Evolutionary conservation across 345 rosid species (phyloP).

Genomic region (Mercurialis annua): DNA sequence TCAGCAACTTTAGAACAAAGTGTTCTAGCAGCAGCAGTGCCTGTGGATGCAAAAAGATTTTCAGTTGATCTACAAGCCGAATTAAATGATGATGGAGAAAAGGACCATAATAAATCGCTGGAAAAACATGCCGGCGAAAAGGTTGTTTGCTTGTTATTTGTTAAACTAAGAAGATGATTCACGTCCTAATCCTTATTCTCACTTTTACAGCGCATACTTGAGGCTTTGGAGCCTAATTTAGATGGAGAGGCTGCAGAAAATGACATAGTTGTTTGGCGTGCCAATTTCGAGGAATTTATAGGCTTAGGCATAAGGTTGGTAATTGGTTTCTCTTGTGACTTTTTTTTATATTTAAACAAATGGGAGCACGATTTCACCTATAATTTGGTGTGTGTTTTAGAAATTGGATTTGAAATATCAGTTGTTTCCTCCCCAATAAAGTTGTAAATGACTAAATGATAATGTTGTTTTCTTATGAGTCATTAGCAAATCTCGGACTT

Average conservation of each 20-base stretch:
- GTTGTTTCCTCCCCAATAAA: background rate
- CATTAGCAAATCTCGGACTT: constrained; percentile 78
- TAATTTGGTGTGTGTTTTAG: background rate
- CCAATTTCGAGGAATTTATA: constrained; percentile 72
- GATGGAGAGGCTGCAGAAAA: constrained; percentile 31
- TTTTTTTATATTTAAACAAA: background rate
- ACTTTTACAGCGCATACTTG: constrained; percentile 52
- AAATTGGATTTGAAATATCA: background rate
- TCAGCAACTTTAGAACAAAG: constrained; percentile 57
- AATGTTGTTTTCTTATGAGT: background rate
- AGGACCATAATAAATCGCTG: constrained; percentile 17
- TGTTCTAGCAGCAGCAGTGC: constrained; percentile 63
- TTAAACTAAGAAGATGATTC: constrained; percentile 11
- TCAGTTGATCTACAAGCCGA: constrained; percentile 34
- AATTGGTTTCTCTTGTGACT: constrained; percentile 29
- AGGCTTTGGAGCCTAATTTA: constrained; percentile 34
- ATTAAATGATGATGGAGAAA: constrained; percentile 31
- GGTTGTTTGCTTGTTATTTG: constrained; percentile 39
- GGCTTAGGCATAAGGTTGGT: constrained; percentile 86
- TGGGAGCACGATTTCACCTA: too few relatives aligned
- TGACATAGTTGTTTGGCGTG: constrained; percentile 62
- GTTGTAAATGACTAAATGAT: too few relatives aligned
- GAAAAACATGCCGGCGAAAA: constrained; percentile 45
- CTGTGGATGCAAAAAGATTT: constrained; percentile 66
- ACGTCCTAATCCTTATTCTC: constrained; percentile 19